A percentile compares a stretch with the other conserved stretches of the same genome.
phyloP scores from a whole-genome alignment of 2,329 filamentous ascomycete species.

The Falciphora oryzae region DNA sequence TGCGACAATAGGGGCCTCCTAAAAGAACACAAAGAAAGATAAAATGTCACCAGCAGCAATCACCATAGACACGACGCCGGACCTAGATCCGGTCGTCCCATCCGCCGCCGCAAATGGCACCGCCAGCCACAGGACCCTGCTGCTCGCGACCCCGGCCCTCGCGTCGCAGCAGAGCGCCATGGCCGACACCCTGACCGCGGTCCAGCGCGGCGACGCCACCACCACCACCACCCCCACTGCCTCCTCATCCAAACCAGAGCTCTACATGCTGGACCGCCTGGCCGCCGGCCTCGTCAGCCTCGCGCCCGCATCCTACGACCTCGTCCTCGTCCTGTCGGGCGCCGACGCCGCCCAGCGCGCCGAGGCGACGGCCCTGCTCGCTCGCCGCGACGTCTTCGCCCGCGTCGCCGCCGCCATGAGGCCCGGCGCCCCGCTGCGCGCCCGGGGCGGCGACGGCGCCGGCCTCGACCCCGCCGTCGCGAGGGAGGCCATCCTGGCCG shows the following conservation, averaged over 20 bases:
- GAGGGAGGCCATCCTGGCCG: slow-evolving; percentile 79
- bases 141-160: slow-evolving; percentile 81
- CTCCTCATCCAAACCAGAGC: slow-evolving; percentile 46
- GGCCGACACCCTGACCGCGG: slow-evolving; percentile 7
- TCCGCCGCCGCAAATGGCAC: neutral
- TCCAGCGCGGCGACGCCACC: neutral
- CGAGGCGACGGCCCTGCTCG: slow-evolving; percentile 60
- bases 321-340: slow-evolving; percentile 78
- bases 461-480: slow-evolving; percentile 44
- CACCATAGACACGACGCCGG: slow-evolving; percentile 9
- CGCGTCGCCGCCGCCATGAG: slow-evolving; percentile 40
- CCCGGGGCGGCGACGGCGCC: neutral
- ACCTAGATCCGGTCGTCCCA: neutral
- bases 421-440: slow-evolving; percentile 7
- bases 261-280: slow-evolving; percentile 97
- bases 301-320: slow-evolving; percentile 71
- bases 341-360: slow-evolving; percentile 56
- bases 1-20: too few species aligned
- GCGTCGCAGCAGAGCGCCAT: slow-evolving; percentile 53
- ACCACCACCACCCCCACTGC: neutral
- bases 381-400: slow-evolving; percentile 56
- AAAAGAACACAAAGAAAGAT: neutral
- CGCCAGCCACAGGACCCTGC: slow-evolving; percentile 12
- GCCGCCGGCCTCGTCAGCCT: slow-evolving; percentile 75
- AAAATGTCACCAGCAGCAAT: slow-evolving; percentile 8